phyloP scores from a whole-genome alignment of 2,329 filamentous ascomycete genomes.

The Aspergillus chevalieri region DNA sequence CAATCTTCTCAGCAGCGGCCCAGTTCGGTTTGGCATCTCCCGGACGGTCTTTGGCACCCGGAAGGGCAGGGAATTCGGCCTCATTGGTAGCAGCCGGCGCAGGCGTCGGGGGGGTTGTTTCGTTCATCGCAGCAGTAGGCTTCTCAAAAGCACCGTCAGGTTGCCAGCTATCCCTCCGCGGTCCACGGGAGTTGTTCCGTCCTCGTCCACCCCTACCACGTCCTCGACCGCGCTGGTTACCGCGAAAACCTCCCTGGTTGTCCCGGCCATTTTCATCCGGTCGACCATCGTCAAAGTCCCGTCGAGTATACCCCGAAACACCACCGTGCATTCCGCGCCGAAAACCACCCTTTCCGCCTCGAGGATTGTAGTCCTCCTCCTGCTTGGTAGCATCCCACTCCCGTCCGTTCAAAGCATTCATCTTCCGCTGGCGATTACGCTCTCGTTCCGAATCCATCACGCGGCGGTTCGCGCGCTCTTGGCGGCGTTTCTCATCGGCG shows the following conservation, averaged over 20 bases:
- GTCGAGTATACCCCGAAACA: slow-evolving; percentile 33
- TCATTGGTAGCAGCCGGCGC: slow-evolving; percentile 24
- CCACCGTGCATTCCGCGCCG: slow-evolving; percentile 49
- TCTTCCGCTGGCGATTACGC: slow-evolving; percentile 53
- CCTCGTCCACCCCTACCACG: slow-evolving; percentile 26
- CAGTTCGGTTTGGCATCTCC: slow-evolving; percentile 2
- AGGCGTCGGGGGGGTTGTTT: slow-evolving; percentile 10
- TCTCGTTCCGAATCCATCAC: slow-evolving; percentile 60
- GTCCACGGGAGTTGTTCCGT: slow-evolving; percentile 18
- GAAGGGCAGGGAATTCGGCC: slow-evolving; percentile 32
- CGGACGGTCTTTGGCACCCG: slow-evolving; percentile 18
- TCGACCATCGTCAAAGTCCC: slow-evolving; percentile 23
- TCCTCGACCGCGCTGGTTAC: slow-evolving; percentile 23
- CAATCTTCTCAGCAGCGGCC: slow-evolving; percentile 16
- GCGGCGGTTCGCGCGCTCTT: slow-evolving; percentile 46
- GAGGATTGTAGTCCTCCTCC: slow-evolving; percentile 48
- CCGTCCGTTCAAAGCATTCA: slow-evolving; percentile 52
- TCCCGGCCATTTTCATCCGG: slow-evolving; percentile 14
- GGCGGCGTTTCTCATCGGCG: slow-evolving; percentile 49
- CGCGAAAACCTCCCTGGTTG: slow-evolving; percentile 2
- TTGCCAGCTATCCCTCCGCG: slow-evolving; percentile 16
- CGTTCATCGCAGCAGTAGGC: slow-evolving; percentile 7
- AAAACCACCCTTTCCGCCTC: slow-evolving; percentile 39
- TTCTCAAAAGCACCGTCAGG: background rate
- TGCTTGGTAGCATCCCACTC: slow-evolving; percentile 60